Evolutionary conservation across 164 flowering plant species (phyloP).

Genomic region (Dillenia turbinata): DNA sequence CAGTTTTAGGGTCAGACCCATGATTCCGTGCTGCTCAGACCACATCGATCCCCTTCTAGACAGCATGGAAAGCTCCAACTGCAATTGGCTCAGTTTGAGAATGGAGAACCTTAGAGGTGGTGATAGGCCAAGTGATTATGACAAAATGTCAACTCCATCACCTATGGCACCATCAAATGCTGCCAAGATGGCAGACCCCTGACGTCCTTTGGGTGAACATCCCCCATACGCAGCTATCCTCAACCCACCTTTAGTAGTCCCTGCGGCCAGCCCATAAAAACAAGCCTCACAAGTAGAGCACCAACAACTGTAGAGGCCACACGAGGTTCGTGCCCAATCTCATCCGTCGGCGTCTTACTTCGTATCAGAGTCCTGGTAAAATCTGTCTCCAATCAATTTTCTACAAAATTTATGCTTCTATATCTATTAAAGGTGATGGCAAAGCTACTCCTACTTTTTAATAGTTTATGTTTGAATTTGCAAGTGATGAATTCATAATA

Average conservation of each 20-base stretch:
- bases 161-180: slow-evolving; percentile 71
- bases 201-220: slow-evolving; percentile 47
- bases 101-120: slow-evolving; percentile 14
- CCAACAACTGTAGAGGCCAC: slow-evolving; percentile 37
- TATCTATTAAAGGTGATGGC: slow-evolving; percentile 39
- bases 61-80: slow-evolving; percentile 78
- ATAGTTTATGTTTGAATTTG: background rate
- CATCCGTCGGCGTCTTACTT: slow-evolving; percentile 31
- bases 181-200: slow-evolving; percentile 55
- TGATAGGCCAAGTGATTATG: slow-evolving; percentile 53
- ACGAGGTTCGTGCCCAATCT: slow-evolving; percentile 36
- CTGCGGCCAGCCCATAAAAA: slow-evolving; percentile 65
- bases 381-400: slow-evolving; percentile 63
- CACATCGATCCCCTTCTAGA: slow-evolving; percentile 57
- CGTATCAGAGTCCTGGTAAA: slow-evolving; percentile 15
- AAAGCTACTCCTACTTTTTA: slow-evolving; percentile 9
- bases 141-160: slow-evolving; percentile 70
- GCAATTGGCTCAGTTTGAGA: slow-evolving; percentile 57
- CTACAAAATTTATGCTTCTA: slow-evolving; percentile 14
- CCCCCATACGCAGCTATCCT: slow-evolving; percentile 64
- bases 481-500: background rate
- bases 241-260: slow-evolving; percentile 72
- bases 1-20: slow-evolving; percentile 42
- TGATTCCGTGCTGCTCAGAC: slow-evolving; percentile 79
- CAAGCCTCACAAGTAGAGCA: slow-evolving; percentile 38